Evolutionary conservation across 148 eudicot genomes (phyloP).

Genomic region (Simmondsia chinensis): DNA sequence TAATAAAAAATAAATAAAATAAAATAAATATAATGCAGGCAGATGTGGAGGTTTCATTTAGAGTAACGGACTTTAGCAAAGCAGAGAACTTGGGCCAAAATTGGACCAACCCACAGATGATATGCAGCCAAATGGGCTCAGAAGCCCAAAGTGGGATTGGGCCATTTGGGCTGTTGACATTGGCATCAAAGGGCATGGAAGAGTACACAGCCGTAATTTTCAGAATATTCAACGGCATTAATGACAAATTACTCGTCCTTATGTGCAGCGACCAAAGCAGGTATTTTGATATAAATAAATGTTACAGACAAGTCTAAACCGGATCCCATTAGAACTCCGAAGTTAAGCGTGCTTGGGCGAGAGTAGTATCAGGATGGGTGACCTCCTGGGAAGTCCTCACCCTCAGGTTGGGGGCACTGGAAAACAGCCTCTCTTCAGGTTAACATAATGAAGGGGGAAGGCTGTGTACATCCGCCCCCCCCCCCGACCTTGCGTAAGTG

Average conservation of each 20-base stretch:
- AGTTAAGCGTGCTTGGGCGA: not conserved
- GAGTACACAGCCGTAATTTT: slow-evolving; percentile 34
- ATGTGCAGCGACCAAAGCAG: slow-evolving; percentile 34
- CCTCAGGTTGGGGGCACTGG: too few species aligned
- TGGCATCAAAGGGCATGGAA: slow-evolving; percentile 19
- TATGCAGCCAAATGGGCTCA: slow-evolving; percentile 24
- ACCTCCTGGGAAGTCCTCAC: too few species aligned
- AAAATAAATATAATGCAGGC: slow-evolving; percentile 20
- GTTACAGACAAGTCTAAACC: too few species aligned
- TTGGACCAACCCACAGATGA: slow-evolving; percentile 26
- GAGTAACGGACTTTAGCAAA: slow-evolving; percentile 11
- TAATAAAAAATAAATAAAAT: too few species aligned
- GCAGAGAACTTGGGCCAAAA: slow-evolving; percentile 22
- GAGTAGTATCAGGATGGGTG: too few species aligned
- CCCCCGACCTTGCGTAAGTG: too few species aligned
- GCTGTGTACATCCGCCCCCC: too few species aligned
- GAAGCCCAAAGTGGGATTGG: slow-evolving; percentile 16
- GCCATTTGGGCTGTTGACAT: slow-evolving; percentile 26
- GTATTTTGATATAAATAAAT: slow-evolving; percentile 1
- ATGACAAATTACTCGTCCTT: slow-evolving; percentile 16
- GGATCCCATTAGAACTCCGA: too few species aligned
- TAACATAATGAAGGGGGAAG: too few species aligned
- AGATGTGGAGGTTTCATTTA: slow-evolving; percentile 41
- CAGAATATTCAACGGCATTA: slow-evolving; percentile 18
- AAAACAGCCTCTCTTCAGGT: too few species aligned